phyloP scores from a whole-genome alignment of 1,284 basidiomycete genomes.

The Leccinum cinnamomeum region DNA sequence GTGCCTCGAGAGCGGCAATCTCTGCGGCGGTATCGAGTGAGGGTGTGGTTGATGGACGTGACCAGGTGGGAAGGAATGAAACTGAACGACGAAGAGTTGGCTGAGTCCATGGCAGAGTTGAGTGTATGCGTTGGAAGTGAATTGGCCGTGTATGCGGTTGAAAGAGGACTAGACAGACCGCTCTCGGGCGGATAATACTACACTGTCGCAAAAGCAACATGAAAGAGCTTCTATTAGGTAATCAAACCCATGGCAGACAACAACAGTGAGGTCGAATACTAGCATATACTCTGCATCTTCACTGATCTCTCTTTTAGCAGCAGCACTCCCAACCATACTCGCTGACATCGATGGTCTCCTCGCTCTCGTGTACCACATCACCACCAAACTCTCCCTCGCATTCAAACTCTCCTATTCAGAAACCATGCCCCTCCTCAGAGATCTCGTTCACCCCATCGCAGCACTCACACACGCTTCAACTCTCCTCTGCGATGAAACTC shows the following conservation, averaged over 20 bases:
- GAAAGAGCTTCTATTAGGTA: not conserved
- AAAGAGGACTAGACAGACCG: not conserved
- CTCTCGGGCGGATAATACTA: not conserved
- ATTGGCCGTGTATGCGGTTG: not conserved
- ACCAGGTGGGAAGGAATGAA: constrained; percentile 50
- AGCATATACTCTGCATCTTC: not conserved
- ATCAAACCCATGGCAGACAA: constrained; percentile 36
- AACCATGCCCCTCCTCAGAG: constrained; percentile 54
- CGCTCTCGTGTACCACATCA: constrained; percentile 56
- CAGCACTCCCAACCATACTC: constrained; percentile 43
- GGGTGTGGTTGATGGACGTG: constrained; percentile 42
- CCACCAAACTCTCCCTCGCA: constrained; percentile 65
- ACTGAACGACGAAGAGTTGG: constrained; percentile 31
- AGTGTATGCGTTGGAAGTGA: not conserved
- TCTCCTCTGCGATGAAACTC: constrained; percentile 45
- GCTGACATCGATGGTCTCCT: constrained; percentile 63
- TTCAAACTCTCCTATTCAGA: constrained; percentile 63
- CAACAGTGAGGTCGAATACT: constrained; percentile 34
- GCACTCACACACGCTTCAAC: constrained; percentile 59
- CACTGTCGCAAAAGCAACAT: not conserved
- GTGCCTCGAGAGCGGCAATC: constrained; percentile 69
- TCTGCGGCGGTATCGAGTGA: constrained; percentile 65
- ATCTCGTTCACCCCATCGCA: constrained; percentile 53
- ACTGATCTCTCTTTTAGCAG: not conserved
- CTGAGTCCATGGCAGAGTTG: constrained; percentile 1